Conservation (phyloP, 164 flowering plant genomes). For the Kingdonia uniflora region DNA sequence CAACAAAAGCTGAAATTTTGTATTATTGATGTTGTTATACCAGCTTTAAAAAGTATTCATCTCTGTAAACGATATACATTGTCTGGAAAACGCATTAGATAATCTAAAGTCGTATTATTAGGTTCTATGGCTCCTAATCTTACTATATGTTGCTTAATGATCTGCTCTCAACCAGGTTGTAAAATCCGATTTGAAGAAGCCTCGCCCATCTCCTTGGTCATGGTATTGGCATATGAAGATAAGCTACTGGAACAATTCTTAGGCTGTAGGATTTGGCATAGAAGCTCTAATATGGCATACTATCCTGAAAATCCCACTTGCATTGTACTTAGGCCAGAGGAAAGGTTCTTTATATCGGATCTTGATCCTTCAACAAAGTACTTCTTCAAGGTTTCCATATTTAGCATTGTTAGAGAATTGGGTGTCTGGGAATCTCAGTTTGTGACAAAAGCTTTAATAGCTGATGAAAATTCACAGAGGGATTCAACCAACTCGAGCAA, state of each 20-base stretch:
- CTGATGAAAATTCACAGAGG: conserved; percentile 8
- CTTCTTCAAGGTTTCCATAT: conserved; percentile 33
- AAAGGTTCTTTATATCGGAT: conserved; percentile 25
- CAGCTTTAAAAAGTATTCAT: too few relatives aligned
- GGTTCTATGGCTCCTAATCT: too few relatives aligned
- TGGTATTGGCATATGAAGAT: conserved; percentile 27
- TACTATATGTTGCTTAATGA: conserved; percentile 1
- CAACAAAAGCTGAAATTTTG: too few relatives aligned
- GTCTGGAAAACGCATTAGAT: too few relatives aligned
- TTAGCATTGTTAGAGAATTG: too few relatives aligned
- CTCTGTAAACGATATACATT: too few relatives aligned
- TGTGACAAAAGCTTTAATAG: conserved; percentile 20
- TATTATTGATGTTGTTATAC: too few relatives aligned
- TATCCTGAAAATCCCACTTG: conserved; percentile 41
- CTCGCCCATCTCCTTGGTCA: conserved; percentile 25
- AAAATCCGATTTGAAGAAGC: conserved; percentile 29
- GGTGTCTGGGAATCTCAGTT: conserved; percentile 39
- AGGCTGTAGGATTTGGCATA: conserved; percentile 52
- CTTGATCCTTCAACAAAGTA: conserved; percentile 45
- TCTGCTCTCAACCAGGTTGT: conserved; percentile 19
- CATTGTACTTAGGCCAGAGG: too few relatives aligned
- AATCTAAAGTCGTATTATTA: too few relatives aligned
- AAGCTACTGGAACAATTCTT: conserved; percentile 17
- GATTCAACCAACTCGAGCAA: too few relatives aligned
- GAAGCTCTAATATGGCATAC: conserved; percentile 17